Percentiles rank a stretch among this genome's conserved stretches.
These are phyloP conservation scores for Limnanthes douglasii DNA, from an alignment of 345 rosid species.

Conservation along the genomic window DNA sequence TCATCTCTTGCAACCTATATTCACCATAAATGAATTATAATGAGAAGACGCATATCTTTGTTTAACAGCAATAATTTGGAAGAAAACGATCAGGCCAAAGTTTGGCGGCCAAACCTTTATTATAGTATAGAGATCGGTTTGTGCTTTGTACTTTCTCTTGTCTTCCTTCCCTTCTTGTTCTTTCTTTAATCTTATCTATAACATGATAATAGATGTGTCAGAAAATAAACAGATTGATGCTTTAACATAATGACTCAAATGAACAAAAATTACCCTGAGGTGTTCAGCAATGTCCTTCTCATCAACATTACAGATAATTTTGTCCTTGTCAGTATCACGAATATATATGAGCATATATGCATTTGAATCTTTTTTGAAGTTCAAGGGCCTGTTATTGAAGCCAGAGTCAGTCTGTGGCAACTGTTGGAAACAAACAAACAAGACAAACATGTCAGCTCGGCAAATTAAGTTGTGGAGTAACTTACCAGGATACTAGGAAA, in stretches of 20 bases:
- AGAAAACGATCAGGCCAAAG: too few relatives aligned
- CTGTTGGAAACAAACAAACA: slow-evolving; percentile 16
- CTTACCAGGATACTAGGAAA: neutral
- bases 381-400: slow-evolving; percentile 42
- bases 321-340: slow-evolving; percentile 55
- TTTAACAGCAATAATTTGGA: neutral
- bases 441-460: slow-evolving; percentile 5
- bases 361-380: slow-evolving; percentile 51
- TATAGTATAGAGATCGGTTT: slow-evolving; percentile 46
- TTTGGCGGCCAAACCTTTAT: slow-evolving; percentile 36
- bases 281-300: slow-evolving; percentile 64
- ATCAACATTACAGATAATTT: slow-evolving; percentile 51
- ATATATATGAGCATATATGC: slow-evolving; percentile 64
- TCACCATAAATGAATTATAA: too few relatives aligned
- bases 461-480: slow-evolving; percentile 1
- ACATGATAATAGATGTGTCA: too few relatives aligned
- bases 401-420: slow-evolving; percentile 57
- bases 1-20: slow-evolving; percentile 45
- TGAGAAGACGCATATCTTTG: neutral
- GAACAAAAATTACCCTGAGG: slow-evolving; percentile 28
- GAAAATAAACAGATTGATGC: slow-evolving; percentile 6
- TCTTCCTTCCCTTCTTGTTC: slow-evolving; percentile 52
- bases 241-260: slow-evolving; percentile 5
- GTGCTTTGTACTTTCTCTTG: slow-evolving; percentile 40
- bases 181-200: slow-evolving; percentile 49